These are phyloP conservation scores for Mycena floridula DNA, from an alignment of 768 basidiomycete species.

Conservation along the genomic window DNA sequence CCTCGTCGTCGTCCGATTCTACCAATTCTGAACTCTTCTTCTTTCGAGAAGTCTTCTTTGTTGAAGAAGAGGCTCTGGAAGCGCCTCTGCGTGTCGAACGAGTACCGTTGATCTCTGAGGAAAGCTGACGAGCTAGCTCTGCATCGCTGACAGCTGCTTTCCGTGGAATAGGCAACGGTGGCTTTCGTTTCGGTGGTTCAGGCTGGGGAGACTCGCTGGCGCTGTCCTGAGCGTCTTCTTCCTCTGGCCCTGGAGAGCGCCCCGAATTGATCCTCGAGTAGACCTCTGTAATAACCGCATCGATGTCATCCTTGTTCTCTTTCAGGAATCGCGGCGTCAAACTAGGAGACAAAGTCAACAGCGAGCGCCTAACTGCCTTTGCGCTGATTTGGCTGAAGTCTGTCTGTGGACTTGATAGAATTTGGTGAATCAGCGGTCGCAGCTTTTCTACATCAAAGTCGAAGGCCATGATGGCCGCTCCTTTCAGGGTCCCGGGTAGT, in stretches of 20 bases:
- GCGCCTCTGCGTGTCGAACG: constrained; percentile 37
- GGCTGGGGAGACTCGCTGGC: constrained; percentile 26
- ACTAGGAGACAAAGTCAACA: constrained; percentile 45
- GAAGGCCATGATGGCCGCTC: too few relatives aligned
- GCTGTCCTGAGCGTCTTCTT: constrained; percentile 23
- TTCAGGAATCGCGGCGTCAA: constrained; percentile 58
- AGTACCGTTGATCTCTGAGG: constrained; percentile 62
- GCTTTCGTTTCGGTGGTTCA: too few relatives aligned
- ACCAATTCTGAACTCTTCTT: constrained; percentile 53
- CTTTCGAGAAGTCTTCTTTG: constrained; percentile 30
- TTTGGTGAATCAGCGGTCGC: constrained; percentile 56
- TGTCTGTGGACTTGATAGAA: constrained; percentile 70
- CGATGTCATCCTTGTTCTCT: constrained; percentile 61
- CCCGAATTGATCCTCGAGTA: constrained; percentile 65
- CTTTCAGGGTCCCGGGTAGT: too few relatives aligned
- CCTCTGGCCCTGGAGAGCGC: constrained; percentile 26
- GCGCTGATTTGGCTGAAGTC: constrained; percentile 80
- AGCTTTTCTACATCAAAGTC: constrained; percentile 20
- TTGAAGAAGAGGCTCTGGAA: constrained; percentile 25
- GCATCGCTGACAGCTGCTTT: constrained; percentile 70
- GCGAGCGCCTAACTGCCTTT: constrained; percentile 79
- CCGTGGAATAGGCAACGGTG: too few relatives aligned
- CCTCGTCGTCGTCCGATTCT: constrained; percentile 48
- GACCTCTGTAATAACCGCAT: constrained; percentile 59
- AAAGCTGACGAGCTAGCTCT: constrained; percentile 64